These are phyloP conservation scores for Aspergillus sp. DNA, from an alignment of 2,329 filamentous ascomycete genomes.

Conservation along the genomic window DNA sequence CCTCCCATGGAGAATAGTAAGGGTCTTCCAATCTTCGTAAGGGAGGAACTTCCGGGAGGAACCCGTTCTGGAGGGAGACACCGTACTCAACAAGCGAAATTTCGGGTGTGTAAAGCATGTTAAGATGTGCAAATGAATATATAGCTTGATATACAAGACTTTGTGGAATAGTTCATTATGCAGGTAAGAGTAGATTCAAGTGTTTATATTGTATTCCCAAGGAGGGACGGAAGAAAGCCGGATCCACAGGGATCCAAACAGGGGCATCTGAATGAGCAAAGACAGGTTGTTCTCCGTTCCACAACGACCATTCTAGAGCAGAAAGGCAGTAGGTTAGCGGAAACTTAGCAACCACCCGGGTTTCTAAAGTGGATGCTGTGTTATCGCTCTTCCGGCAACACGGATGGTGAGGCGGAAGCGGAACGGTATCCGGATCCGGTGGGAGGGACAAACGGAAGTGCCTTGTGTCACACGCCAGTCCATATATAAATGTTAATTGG, in stretches of 20 bases:
- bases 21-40: slow-evolving; percentile 72
- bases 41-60: slow-evolving; percentile 76
- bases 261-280: not conserved
- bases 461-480: not conserved
- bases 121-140: not conserved
- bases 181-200: not conserved
- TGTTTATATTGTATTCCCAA: not conserved
- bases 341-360: not conserved
- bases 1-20: slow-evolving; percentile 92
- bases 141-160: not conserved
- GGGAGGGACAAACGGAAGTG: not conserved
- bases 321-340: not conserved
- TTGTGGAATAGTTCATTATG: too few species aligned
- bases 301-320: not conserved
- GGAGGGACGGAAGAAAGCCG: not conserved
- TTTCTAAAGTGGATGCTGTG: not conserved
- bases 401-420: slow-evolving; percentile 25
- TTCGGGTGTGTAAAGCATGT: slow-evolving; percentile 30
- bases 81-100: slow-evolving; percentile 67
- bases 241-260: not conserved
- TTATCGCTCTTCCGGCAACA: not conserved
- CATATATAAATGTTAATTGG: not conserved
- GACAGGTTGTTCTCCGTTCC: not conserved
- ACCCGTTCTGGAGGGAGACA: slow-evolving; percentile 64
- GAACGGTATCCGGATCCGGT: slow-evolving; percentile 22